Conservation (phyloP, 106 monocot species). For the Vanilla planifolia region DNA sequence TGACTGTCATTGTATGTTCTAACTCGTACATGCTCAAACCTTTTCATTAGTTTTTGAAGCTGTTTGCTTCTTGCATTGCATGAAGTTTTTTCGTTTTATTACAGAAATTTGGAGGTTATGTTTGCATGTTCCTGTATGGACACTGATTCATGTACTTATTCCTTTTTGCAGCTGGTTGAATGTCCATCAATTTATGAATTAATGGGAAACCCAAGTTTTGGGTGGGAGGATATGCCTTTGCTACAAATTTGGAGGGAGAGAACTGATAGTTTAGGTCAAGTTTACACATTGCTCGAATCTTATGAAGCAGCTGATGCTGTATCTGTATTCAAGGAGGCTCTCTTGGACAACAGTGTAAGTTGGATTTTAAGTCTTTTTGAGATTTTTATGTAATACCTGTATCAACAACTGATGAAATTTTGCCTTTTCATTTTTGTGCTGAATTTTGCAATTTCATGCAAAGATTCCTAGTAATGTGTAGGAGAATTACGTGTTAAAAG, state of each 20-base stretch:
- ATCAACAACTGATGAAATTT: not conserved
- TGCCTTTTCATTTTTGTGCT: not conserved
- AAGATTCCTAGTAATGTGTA: no score
- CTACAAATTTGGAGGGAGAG: conserved; percentile 86
- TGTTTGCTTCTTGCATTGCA: no score
- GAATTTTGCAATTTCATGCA: conserved; percentile 4
- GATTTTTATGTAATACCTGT: not conserved
- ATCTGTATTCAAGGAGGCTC: conserved; percentile 67
- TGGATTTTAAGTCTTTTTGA: not conserved
- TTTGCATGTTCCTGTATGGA: no score
- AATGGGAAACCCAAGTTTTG: conserved; percentile 59
- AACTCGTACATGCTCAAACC: no score
- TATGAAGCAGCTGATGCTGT: conserved; percentile 58
- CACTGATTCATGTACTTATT: no score
- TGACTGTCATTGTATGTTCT: no score
- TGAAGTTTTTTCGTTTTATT: no score
- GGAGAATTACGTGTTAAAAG: no score
- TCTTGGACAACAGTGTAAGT: conserved; percentile 64
- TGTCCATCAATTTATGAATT: conserved; percentile 98
- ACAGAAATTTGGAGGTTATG: no score
- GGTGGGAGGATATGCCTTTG: conserved; percentile 64
- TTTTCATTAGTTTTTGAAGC: no score
- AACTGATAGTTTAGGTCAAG: conserved; percentile 28
- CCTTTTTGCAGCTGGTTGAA: conserved; percentile 74
- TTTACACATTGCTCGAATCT: conserved; percentile 48